Base-by-base conservation (phyloP, 75 land plant species). In the Picea glauca region DNA sequence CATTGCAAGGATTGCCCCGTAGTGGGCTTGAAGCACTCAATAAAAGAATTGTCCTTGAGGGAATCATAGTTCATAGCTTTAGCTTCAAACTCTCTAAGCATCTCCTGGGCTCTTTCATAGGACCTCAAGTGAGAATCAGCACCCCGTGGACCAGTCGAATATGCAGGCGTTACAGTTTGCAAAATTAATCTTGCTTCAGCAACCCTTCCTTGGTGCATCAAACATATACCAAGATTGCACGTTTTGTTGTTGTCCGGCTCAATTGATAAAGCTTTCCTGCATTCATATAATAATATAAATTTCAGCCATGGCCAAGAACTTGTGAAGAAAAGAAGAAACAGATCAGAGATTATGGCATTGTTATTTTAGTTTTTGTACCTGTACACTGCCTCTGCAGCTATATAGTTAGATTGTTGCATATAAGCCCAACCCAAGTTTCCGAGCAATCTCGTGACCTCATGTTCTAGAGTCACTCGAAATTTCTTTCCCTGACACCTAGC, bases 341-440 rank as follows among this genome's bases (percentile, higher is more conserved):
- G n/a, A 20, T n/a, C 5, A 15, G 17, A 17, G n/a, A 60, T 60
- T 17, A 60, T 3, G 61, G 2, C 5, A 3, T 60, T 60, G 21
- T 4, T 17, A 3, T 60, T 18, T 60, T 60, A 12, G 21, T n/a
- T 60, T 58, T 18, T 4, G n/a, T 70, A 70, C 73, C 76, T 78
- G 77, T 97, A 97, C 9, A 94, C 99, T 14, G 94, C 94, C 56
- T 95, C 98, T 20, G 99, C 99, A 57, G 94, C 95, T 17, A 88
- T 73, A 60, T 89, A 94, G 76, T 90, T 94, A 60, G 88, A 83
- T 30, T 97, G 95, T 85, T 97, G 99, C 98, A 97, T 97, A 77
- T 93, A 80, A 9, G 99, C 99, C 99, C 99, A 97, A 59, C 99
- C 99, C 79, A 97, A 80, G 66, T 97, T 97, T 3, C 99, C 99